Evolutionary conservation across 192 early-diverging fungal species (phyloP).

Genomic region (Lobosporangium transversale): DNA sequence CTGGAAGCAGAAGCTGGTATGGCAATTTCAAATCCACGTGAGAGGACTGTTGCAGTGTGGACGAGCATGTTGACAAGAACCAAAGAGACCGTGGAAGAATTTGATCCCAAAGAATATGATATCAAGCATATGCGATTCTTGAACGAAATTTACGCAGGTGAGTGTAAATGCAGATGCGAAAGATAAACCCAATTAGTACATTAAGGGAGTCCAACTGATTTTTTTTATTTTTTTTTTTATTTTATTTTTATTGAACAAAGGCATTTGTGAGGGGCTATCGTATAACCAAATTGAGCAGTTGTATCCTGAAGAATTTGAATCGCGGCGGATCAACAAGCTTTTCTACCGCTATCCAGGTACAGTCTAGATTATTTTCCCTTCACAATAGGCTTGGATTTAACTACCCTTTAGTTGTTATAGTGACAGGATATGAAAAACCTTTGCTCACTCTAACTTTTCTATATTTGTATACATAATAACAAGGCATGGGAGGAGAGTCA

Average conservation of each 20-base stretch:
- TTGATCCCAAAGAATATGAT: constrained; percentile 83
- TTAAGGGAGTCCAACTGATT: too few relatives aligned
- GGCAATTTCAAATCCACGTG: constrained; percentile 18
- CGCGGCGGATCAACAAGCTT: constrained; percentile 87
- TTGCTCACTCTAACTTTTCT: too few relatives aligned
- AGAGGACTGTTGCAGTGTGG: constrained; percentile 71
- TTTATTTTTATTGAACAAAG: too few relatives aligned
- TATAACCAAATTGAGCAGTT: constrained; percentile 80
- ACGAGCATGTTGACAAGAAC: constrained; percentile 89
- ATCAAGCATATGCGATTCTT: constrained; percentile 83
- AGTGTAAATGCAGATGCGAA: too few relatives aligned
- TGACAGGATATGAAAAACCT: too few relatives aligned
- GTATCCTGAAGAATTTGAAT: constrained; percentile 85
- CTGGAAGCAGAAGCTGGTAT: constrained; percentile 15
- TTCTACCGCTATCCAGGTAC: constrained; percentile 90
- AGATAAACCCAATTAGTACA: too few relatives aligned
- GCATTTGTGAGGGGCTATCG: constrained; percentile 76
- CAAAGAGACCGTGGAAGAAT: constrained; percentile 83
- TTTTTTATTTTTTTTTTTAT: too few relatives aligned
- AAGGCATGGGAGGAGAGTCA: constrained; percentile 91
- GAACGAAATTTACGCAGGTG: constrained; percentile 93
- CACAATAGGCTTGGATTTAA: not conserved
- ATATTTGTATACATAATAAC: too few relatives aligned
- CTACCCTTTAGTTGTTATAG: not conserved
- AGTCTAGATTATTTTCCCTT: not conserved